Conservation (phyloP, 495 filamentous ascomycete species). For the Cercophora sp. region DNA sequence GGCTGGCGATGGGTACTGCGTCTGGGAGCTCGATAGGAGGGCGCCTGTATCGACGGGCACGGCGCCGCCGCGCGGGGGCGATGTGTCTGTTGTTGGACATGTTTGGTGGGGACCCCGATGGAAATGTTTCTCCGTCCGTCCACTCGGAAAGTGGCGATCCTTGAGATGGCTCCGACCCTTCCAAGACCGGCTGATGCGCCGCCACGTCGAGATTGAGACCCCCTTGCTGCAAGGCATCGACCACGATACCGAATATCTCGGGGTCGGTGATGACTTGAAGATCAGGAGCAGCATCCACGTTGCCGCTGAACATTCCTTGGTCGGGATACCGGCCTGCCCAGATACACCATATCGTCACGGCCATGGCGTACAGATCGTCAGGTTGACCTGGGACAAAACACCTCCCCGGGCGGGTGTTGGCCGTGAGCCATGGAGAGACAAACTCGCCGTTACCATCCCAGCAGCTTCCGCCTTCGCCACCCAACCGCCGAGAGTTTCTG, state of each 20-base stretch:
- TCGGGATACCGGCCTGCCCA: conserved; percentile 4
- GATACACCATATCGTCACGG: conserved; percentile 8
- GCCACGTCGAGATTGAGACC: neutral
- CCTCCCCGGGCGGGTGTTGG: neutral
- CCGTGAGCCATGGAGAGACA: neutral
- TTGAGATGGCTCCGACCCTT: too few species aligned
- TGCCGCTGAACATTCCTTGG: neutral
- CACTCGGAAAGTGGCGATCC: too few species aligned
- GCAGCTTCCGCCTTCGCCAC: neutral
- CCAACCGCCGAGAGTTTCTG: neutral
- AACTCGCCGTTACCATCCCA: conserved; percentile 3
- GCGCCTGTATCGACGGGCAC: too few species aligned
- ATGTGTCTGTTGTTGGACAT: too few species aligned
- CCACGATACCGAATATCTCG: neutral
- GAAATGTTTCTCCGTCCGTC: too few species aligned
- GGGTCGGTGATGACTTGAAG: conserved; percentile 9
- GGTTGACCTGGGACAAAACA: conserved; percentile 2
- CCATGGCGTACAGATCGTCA: conserved; percentile 7
- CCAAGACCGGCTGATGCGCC: neutral
- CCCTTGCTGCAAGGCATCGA: conserved; percentile 6
- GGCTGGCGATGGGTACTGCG: too few species aligned
- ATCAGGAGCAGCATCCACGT: neutral
- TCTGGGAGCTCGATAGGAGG: too few species aligned
- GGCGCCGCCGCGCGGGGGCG: too few species aligned
- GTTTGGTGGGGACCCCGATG: too few species aligned